Evolutionary conservation across 495 filamentous ascomycete species (phyloP).

Genomic region (Penicillium steckii): DNA sequence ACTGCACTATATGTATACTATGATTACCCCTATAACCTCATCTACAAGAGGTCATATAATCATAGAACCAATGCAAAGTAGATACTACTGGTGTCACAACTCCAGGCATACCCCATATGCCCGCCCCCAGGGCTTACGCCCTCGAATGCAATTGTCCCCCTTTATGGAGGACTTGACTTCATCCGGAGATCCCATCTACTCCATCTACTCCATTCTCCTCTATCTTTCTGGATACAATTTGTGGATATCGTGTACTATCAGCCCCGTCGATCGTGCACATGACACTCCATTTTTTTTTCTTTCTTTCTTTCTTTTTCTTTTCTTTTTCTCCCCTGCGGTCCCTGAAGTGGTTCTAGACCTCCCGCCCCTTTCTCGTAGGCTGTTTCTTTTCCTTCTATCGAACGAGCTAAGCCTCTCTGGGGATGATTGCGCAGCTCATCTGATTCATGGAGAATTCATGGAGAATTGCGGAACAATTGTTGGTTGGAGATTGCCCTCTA

Average conservation of each 20-base stretch:
- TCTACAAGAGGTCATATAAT: no score
- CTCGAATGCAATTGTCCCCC: not conserved
- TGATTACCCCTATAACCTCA: not conserved
- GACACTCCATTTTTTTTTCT: constrained; percentile 42
- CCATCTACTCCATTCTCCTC: no score
- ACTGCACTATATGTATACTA: not conserved
- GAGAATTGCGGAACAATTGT: constrained; percentile 22
- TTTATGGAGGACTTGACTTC: no score
- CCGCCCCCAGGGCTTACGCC: no score
- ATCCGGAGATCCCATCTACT: no score
- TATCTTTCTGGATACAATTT: no score
- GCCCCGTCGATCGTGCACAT: constrained; percentile 43
- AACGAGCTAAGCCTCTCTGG: constrained; percentile 1
- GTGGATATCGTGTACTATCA: not conserved
- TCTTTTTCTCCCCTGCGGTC: constrained; percentile 18
- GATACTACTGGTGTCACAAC: no score
- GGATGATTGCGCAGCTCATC: not conserved
- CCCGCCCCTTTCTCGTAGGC: constrained; percentile 2
- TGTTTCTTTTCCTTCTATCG: not conserved
- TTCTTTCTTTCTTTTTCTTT: no score
- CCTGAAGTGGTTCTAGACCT: constrained; percentile 32
- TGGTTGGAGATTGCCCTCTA: constrained; percentile 6
- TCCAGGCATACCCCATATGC: no score
- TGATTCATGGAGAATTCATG: constrained; percentile 15
- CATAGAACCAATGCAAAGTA: no score